A percentile compares a stretch with the other conserved stretches of the same genome.
Conservation (phyloP, 208 protist genomes). For the Porcisia hertigi region DNA sequence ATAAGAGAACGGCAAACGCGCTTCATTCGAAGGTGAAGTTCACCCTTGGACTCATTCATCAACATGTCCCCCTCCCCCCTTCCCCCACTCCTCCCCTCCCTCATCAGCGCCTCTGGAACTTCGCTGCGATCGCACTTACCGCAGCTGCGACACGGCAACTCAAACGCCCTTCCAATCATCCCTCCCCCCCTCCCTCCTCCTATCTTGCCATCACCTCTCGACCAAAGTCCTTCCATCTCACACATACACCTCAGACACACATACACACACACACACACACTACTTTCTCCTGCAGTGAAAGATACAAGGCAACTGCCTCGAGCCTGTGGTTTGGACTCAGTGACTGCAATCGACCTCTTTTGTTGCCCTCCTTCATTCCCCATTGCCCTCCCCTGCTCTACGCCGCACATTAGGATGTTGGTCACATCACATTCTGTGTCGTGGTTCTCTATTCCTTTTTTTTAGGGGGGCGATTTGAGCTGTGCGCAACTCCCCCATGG, state of each 20-base stretch:
- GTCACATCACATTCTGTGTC: not conserved
- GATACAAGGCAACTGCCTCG: no score
- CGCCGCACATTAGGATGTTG: not conserved
- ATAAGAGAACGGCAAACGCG: not conserved
- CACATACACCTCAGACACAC: not conserved
- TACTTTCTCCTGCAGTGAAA: not conserved
- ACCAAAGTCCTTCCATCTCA: not conserved
- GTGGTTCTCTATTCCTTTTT: not conserved
- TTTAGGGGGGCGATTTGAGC: not conserved
- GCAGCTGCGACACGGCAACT: not conserved
- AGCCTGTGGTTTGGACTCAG: no score
- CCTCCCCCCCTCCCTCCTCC: not conserved
- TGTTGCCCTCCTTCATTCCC: not conserved
- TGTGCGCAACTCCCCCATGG: not conserved
- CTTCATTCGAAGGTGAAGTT: not conserved
- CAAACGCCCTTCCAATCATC: not conserved
- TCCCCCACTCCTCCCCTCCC: no score
- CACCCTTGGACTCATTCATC: no score
- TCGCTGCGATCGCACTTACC: not conserved
- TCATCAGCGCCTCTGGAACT: not conserved
- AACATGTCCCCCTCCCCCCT: not conserved
- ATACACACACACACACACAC: not conserved
- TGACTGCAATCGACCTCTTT: not conserved
- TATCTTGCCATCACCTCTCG: not conserved
- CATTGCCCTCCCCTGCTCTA: not conserved